These are phyloP conservation scores for Microbotryum saponariae DNA, from an alignment of 1,284 basidiomycete species.

Conservation along the genomic window DNA sequence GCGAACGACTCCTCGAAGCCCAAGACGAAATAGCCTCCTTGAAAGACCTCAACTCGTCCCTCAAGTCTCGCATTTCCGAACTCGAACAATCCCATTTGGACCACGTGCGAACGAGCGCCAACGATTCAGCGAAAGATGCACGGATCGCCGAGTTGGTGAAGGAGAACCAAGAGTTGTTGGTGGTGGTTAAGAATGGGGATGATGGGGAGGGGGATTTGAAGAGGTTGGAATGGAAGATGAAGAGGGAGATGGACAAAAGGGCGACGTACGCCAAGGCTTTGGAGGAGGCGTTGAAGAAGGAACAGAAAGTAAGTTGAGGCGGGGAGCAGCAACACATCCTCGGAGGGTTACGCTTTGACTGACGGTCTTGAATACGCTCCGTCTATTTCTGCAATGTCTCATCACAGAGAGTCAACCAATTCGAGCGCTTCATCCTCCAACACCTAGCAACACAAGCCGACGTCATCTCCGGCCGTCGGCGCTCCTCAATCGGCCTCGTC, in stretches of 20 bases:
- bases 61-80: conserved; percentile 9
- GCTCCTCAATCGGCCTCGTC: conserved; percentile 8
- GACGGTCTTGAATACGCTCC: background rate
- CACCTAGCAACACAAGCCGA: conserved; percentile 18
- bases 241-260: conserved; percentile 53
- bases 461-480: conserved; percentile 10
- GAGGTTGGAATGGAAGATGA: conserved; percentile 50
- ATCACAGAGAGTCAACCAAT: conserved; percentile 22
- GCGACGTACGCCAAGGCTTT: conserved; percentile 50
- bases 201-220: conserved; percentile 43
- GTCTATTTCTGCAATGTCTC: background rate
- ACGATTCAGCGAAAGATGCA: conserved; percentile 17
- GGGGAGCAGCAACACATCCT: too few relatives aligned
- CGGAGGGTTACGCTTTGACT: background rate
- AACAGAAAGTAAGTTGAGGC: conserved; percentile 28
- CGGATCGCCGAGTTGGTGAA: conserved; percentile 18
- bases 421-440: conserved; percentile 31
- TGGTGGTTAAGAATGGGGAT: conserved; percentile 21
- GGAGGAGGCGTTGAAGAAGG: conserved; percentile 45
- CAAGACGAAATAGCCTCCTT: conserved; percentile 30
- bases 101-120: background rate
- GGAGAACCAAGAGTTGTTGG: conserved; percentile 32
- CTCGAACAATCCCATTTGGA: conserved; percentile 18
- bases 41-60: conserved; percentile 16
- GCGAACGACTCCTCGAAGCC: conserved; percentile 28